These are phyloP conservation scores for Cyberlindnera saturnus DNA, from an alignment of 805 yeast genomes.

Conservation along the genomic window DNA sequence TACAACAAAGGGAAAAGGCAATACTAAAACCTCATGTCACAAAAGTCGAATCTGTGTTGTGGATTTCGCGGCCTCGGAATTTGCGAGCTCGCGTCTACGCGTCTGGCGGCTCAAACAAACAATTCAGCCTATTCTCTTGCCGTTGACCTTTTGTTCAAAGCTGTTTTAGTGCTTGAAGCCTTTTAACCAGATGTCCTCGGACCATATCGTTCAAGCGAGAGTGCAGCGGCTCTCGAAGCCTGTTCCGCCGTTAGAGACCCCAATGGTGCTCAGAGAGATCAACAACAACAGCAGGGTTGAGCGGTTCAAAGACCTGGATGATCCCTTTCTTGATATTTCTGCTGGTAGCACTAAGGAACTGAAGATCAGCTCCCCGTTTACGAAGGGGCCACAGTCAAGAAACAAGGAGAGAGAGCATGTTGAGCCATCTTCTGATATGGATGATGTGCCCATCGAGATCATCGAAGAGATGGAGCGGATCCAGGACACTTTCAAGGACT, in stretches of 20 bases:
- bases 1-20: too few species aligned
- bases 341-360: slow-evolving; percentile 7
- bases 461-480: slow-evolving; percentile 52
- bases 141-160: too few species aligned
- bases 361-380: slow-evolving; percentile 17
- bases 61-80: too few species aligned
- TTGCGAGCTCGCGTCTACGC: too few species aligned
- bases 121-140: too few species aligned
- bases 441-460: slow-evolving; percentile 44
- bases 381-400: not conserved
- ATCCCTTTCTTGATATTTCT: slow-evolving; percentile 18
- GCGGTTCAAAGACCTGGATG: slow-evolving; percentile 1
- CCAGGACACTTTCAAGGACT: slow-evolving; percentile 46
- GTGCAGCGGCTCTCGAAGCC: too few species aligned
- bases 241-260: not conserved
- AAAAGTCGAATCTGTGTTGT: too few species aligned
- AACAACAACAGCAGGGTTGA: not conserved
- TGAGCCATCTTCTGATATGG: slow-evolving; percentile 27
- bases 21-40: too few species aligned
- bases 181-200: too few species aligned
- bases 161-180: too few species aligned
- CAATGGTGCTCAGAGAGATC: slow-evolving; percentile 3
- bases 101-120: too few species aligned
- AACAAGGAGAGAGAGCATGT: not conserved
- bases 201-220: too few species aligned